Base-by-base conservation (phyloP, 768 basidiomycete species). In the Amanita polypyramis region DNA sequence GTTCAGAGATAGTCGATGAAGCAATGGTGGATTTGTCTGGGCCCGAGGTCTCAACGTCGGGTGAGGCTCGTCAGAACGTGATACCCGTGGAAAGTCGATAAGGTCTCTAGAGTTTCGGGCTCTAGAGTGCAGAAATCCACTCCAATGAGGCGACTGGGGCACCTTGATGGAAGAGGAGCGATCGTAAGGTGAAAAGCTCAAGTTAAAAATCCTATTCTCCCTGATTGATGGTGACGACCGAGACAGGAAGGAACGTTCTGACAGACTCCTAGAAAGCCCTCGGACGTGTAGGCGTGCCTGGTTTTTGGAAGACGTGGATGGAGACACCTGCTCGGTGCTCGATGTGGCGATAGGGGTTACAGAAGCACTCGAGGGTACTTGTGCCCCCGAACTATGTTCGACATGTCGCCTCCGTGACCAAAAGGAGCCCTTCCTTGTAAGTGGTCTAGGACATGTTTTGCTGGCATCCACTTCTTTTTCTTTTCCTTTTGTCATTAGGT, bases 1-100 rank as follows among this genome's bases (percentile, higher is more conserved):
- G 54, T 77, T 80, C 52, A 84, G 63, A 7, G 84, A 87, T 53
- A 86, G 62, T 36, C 85, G 78, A 58, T 80, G 81, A 33, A 87
- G 60, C 44, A 85, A 64, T 15, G 83, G 80, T 3, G 85, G 81
- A 52, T 82, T 85, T 17, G 84, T 83, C 29, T 76, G 67, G 15
- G 65, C 65, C n/a, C 71, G 69, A 17, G 62, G 62, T 49, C 65
- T 57, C 49, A 60, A 38, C n/a, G 33, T 23, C 25, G 21, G 17
- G 5, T 25, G 30, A 32, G 20, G 20, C 20, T 27, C 27, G 29
- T 42, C 40, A 23, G 35, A 35, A 36, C 20, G 34, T 3, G 35
- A 27, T 9, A 17, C 19, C 20, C 15, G 45, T 29, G 19, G 38
- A 2, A 32, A 10, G 34, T 42, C 47, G 30, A 35, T 41, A 7